Evolutionary conservation across 1,139 yeast genomes (phyloP), one percentile per base, ranked within the genome.

Genomic region (Lodderomyces oxycetoniae): DNA sequence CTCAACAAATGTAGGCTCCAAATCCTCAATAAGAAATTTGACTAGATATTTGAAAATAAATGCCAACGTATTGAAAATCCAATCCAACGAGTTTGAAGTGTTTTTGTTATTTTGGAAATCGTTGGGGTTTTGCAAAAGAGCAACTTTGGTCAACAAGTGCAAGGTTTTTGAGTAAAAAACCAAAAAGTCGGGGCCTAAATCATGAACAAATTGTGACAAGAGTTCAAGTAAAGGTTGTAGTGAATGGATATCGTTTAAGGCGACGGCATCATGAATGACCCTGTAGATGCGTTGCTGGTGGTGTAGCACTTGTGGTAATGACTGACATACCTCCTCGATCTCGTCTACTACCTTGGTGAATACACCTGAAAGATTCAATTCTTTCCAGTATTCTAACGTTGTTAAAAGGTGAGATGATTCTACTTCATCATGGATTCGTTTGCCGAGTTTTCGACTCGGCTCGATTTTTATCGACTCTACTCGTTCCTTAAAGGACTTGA

Each of bases 121-220:
- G 41, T 67, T 67, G 45, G 71, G 58, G 65, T 74, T 44, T 46
- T 57, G 67, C 20, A 62, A 63, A 5, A 71, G 45, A 2, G 85
- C 74, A 12, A 85, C 55, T 0, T 63, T 55, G 3, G 72, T 72
- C 30, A 91, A 64, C 20, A 74, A 49, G 1, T 55, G 46, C 32
- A 91, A 59, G 1, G 87, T 61, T 19, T 59, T 53, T 2, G 65
- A 61, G 49, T 86, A 88, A 49, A 66, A 87, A 2, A 75, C 74
- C 65, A 87, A 71, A 50, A 88, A 91, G 48, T 91, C 98, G 1
- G 91, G 82, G 4, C 97, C 97, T 43, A 91, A 63, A 62, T 91
- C 98, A 49, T 87, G 96, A 30, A 89, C 80, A 48, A 93, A 83
- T 52, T 88, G 95, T 0, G 95, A 74, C 28, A 87, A 56, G 31